A percentile compares a stretch with the other conserved stretches of the same genome.
These are phyloP conservation scores for Ophiostoma sp. DNA, from an alignment of 2,329 filamentous ascomycete species.

Conservation along the genomic window DNA sequence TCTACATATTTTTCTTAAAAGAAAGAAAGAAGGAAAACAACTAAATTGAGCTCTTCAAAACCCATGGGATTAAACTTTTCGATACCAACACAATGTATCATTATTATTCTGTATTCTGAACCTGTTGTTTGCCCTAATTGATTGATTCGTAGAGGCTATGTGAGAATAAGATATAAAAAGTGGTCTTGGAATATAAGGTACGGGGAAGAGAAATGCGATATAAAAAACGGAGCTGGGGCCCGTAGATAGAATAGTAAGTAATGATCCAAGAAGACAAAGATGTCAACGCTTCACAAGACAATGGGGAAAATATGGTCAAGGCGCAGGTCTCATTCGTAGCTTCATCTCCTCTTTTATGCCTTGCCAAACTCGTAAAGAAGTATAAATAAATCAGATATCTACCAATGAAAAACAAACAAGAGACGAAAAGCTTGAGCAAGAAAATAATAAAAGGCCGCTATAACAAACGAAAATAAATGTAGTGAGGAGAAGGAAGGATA, in stretches of 20 bases:
- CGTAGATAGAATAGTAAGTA: background rate
- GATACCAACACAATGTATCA: no score
- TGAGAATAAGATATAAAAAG: background rate
- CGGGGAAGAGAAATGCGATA: background rate
- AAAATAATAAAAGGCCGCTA: background rate
- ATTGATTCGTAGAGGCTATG: background rate
- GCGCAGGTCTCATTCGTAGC: background rate
- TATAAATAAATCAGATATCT: background rate
- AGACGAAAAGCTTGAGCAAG: background rate
- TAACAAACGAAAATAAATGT: background rate
- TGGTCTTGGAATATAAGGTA: background rate
- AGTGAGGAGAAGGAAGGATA: slow-evolving; percentile 12
- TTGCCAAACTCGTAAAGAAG: background rate
- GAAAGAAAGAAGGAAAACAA: no score
- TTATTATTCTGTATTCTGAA: no score
- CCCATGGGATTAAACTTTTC: no score
- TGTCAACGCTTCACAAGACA: background rate
- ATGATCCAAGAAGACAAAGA: background rate
- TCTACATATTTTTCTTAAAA: background rate
- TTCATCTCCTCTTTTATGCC: background rate
- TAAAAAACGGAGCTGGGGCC: slow-evolving; percentile 1
- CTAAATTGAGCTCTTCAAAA: background rate
- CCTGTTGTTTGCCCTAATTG: no score
- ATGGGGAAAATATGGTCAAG: background rate
- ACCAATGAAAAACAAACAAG: background rate